Evolutionary conservation across 2,329 filamentous ascomycete species (phyloP).

Genomic region (Pyrenophora tritici-repentis): DNA sequence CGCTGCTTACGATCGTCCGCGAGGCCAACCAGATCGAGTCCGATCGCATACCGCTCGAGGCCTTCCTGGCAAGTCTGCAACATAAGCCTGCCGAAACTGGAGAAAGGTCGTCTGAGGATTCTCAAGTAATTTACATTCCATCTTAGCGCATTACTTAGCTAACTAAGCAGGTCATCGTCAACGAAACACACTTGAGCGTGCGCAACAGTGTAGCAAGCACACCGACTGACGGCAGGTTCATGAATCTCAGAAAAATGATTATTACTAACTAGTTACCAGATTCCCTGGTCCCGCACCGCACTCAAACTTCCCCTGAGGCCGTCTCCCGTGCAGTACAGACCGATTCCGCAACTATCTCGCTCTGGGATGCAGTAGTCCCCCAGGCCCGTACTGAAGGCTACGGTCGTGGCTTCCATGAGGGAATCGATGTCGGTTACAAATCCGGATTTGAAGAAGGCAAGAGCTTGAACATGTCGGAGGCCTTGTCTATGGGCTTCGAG

Average conservation of each 20-base stretch:
- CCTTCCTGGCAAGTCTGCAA: constrained; percentile 1
- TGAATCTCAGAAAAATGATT: neutral
- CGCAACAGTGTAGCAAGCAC: neutral
- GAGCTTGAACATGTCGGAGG: neutral
- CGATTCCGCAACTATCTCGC: constrained; percentile 3
- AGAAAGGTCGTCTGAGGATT: neutral
- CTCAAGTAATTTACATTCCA: neutral
- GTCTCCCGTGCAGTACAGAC: constrained; percentile 1
- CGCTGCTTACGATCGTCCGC: neutral
- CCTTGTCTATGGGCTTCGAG: neutral
- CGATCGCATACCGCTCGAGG: neutral
- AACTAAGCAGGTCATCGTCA: constrained; percentile 1
- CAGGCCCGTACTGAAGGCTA: constrained; percentile 4
- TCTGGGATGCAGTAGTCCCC: constrained; percentile 1
- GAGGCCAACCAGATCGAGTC: neutral
- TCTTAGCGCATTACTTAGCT: neutral
- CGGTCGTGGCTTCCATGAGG: constrained; percentile 1
- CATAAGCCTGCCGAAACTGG: neutral
- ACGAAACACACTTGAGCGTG: neutral
- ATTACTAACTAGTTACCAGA: neutral
- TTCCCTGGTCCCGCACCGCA: neutral
- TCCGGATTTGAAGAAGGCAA: neutral
- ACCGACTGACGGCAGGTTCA: neutral
- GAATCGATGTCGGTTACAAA: neutral
- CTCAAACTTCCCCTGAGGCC: neutral